phyloP scores from a whole-genome alignment of 2,329 filamentous ascomycete species.

The Grosmannia huntii region DNA sequence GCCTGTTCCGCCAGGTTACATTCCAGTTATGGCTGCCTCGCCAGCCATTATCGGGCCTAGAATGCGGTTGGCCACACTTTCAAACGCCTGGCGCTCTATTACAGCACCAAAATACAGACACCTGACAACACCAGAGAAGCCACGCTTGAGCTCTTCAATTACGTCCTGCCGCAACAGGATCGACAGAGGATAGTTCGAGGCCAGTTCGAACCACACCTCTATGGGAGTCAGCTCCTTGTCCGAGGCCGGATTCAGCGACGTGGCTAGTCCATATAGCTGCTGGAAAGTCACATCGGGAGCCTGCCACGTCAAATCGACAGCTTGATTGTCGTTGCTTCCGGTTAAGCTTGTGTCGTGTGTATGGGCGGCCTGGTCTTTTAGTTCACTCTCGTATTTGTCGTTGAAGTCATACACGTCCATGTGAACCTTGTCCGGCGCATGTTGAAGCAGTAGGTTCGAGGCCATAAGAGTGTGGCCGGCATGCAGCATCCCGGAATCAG shows the following conservation, averaged over 20 bases:
- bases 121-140: constrained; percentile 29
- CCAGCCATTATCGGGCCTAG: constrained; percentile 16
- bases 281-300: constrained; percentile 27
- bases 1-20: background rate
- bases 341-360: background rate
- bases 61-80: constrained; percentile 30
- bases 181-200: constrained; percentile 24
- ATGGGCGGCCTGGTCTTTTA: background rate
- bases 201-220: constrained; percentile 43
- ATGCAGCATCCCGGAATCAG: constrained; percentile 2
- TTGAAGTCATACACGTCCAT: constrained; percentile 6
- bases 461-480: constrained; percentile 33
- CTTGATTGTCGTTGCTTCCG: background rate
- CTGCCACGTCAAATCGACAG: constrained; percentile 21
- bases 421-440: constrained; percentile 24
- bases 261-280: constrained; percentile 31
- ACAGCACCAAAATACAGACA: constrained; percentile 36
- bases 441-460: constrained; percentile 26
- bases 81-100: constrained; percentile 32
- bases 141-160: constrained; percentile 25
- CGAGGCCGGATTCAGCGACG: constrained; percentile 26
- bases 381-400: constrained; percentile 8
- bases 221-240: constrained; percentile 34
- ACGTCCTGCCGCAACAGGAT: constrained; percentile 22
- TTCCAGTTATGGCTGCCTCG: background rate